Evolutionary conservation across 2,329 filamentous ascomycete genomes (phyloP), one percentile per base, ranked within the genome.

Genomic region (Fusarium tjaetaba): DNA sequence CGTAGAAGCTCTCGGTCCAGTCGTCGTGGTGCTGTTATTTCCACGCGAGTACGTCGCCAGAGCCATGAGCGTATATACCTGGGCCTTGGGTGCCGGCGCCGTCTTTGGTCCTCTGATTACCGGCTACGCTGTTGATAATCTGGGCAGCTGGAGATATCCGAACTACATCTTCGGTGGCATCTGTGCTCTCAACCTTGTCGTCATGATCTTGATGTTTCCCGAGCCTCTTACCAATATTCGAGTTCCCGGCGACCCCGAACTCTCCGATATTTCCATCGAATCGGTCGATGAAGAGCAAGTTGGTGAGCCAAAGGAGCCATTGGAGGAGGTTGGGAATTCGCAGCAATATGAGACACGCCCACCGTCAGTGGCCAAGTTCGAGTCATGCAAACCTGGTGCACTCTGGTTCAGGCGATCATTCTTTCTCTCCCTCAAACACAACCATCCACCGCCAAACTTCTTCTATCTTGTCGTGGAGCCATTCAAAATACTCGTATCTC

Each of bases 31-130:
- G 13, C n/a, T 52, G 0, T 1, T 53, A 1, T 53, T 53, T 2
- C 34, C 51, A 2, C 51, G 34, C 34, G 32, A 53, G 34, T 53
- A 53, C 5, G 20, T 53, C n/a, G 51, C 34, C 14, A 1, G 51
- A 53, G 51, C 51, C 1, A 39, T 53, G 51, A 53, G 51, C 20
- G 51, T 53, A 13, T 53, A 53, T 1, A n/a, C 51, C 3, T 53
- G 34, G 51, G 51, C 34, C 0, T 10, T 55, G 3, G 51, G 34
- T 2, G 24, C 24, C 0, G 51, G 51, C 0, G 13, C 51, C 0
- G 32, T 55, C 13, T 39, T 55, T 5, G 51, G 51, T 4, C 24
- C 34, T 5, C 1, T 55, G 7, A 55, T 39, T 2, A n/a, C 51
- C 2, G 51, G 51, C 10, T 55, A 55, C 11, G 34, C 51, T 11